These are phyloP conservation scores for Dipteronia dyeriana DNA, from an alignment of 345 rosid genomes.

Conservation along the genomic window DNA sequence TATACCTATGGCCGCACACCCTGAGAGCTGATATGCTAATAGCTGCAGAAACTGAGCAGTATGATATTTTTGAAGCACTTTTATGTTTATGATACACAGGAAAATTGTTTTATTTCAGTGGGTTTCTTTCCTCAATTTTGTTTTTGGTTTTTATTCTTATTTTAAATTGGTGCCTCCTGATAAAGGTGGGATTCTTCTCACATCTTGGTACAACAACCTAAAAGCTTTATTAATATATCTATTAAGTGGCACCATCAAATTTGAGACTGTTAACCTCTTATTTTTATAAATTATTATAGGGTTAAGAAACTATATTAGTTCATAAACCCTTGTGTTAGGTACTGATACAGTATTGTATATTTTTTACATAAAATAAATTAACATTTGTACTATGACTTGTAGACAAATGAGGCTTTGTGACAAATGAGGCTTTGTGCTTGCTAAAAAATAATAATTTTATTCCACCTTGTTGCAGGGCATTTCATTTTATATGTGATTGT, in stretches of 20 bases:
- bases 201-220: neutral
- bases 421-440: neutral
- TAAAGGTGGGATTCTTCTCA: slow-evolving; percentile 1
- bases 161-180: neutral
- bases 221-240: neutral
- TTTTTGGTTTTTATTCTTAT: neutral
- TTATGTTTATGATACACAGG: neutral
- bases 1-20: too few relatives aligned
- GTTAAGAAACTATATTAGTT: neutral
- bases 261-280: neutral
- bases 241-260: neutral
- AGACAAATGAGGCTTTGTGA: neutral
- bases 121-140: neutral
- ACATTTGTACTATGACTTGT: neutral
- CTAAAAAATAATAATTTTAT: neutral
- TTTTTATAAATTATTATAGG: neutral
- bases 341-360: neutral
- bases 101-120: neutral
- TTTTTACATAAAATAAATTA: too few relatives aligned
- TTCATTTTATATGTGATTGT: neutral
- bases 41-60: too few relatives aligned
- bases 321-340: neutral
- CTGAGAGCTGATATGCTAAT: too few relatives aligned
- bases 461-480: neutral
- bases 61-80: neutral